Conservation (phyloP, 345 rosid genomes). For the Eucalyptus camaldulensis region DNA sequence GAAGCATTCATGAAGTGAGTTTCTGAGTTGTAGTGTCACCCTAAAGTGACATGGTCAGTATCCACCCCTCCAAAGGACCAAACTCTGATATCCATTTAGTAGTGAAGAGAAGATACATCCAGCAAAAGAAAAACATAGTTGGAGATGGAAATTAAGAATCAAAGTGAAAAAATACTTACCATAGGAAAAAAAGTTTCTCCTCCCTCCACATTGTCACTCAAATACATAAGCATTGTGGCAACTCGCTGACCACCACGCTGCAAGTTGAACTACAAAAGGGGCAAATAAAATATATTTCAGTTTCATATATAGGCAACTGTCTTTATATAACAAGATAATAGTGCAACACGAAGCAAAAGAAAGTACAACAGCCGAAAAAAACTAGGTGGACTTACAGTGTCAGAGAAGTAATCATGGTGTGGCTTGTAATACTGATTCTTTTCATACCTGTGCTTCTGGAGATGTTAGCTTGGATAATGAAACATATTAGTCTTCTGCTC, state of each 20-base stretch:
- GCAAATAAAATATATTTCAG: background rate
- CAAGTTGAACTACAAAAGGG: conserved; percentile 53
- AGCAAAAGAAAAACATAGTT: background rate
- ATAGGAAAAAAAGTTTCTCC: conserved; percentile 95
- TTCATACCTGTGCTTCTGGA: conserved; percentile 89
- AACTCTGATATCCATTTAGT: background rate
- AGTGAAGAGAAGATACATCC: background rate
- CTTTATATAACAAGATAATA: background rate
- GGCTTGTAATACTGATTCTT: conserved; percentile 81
- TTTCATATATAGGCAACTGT: background rate
- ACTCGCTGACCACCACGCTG: conserved; percentile 90
- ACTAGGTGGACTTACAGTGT: conserved; percentile 43
- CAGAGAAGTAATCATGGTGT: conserved; percentile 90
- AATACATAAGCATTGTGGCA: conserved; percentile 92
- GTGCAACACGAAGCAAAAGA: background rate
- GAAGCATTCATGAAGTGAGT: background rate
- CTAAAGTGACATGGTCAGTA: background rate
- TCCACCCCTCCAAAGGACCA: background rate
- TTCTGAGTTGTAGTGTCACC: background rate
- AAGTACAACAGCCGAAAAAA: background rate
- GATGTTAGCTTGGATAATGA: conserved; percentile 45
- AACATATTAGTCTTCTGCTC: conserved; percentile 16
- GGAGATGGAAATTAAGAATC: background rate
- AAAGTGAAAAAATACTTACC: conserved; percentile 22
- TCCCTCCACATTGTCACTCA: conserved; percentile 81